phyloP scores from a whole-genome alignment of 2,329 filamentous ascomycete genomes.

The Fusarium ramigenum region DNA sequence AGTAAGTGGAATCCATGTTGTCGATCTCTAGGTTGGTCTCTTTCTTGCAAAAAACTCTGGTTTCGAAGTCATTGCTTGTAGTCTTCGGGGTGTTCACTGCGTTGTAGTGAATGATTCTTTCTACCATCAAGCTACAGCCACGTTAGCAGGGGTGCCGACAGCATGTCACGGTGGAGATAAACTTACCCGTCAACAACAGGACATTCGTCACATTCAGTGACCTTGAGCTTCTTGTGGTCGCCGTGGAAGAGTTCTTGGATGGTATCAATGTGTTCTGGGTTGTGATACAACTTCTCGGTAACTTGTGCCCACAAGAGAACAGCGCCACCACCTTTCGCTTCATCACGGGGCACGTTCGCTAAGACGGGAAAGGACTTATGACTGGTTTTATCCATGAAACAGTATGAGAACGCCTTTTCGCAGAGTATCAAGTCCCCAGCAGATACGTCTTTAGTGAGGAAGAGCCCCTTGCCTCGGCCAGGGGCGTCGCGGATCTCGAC shows the following conservation, averaged over 20 bases:
- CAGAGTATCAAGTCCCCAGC: conserved; percentile 63
- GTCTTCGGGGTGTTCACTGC: conserved; percentile 49
- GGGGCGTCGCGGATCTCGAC: conserved; percentile 53
- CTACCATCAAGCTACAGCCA: conserved; percentile 54
- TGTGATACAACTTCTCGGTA: conserved; percentile 57
- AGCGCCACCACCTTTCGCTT: conserved; percentile 49
- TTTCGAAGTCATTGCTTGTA: conserved; percentile 18
- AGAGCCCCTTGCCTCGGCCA: conserved; percentile 59
- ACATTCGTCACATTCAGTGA: conserved; percentile 44
- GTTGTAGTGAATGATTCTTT: conserved; percentile 55
- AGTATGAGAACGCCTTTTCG: conserved; percentile 64
- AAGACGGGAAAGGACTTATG: conserved; percentile 32
- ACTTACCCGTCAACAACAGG: conserved; percentile 59
- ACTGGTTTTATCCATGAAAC: conserved; percentile 33
- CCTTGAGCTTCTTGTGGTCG: conserved; percentile 45
- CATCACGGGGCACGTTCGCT: conserved; percentile 49
- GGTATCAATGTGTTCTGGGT: conserved; percentile 36
- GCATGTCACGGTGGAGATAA: fast-evolving
- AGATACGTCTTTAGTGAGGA: conserved; percentile 57
- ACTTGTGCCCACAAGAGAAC: conserved; percentile 52
- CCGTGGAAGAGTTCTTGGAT: conserved; percentile 52
- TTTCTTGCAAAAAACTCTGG: neutral
- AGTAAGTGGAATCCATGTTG: neutral
- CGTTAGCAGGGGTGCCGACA: neutral
- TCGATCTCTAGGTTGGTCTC: neutral